Evolutionary conservation across 805 yeast genomes (phyloP), one percentile per base, ranked within the genome.

Genomic region (Yarrowia yakushimensis): DNA sequence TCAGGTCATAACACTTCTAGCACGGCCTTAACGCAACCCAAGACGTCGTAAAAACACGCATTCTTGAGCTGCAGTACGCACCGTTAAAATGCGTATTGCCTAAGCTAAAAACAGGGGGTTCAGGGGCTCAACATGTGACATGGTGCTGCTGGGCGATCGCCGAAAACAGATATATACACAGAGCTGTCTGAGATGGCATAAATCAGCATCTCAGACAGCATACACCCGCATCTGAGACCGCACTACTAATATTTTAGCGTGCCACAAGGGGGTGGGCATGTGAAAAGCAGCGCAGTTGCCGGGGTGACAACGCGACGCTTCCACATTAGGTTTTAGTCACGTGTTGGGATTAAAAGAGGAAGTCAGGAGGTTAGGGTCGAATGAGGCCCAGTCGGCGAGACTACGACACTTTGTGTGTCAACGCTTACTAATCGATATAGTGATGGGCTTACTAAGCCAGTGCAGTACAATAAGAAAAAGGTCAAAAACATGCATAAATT

Each of bases 401-500:
- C n/a, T n/a, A n/a, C n/a, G n/a, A n/a, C n/a, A n/a, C n/a, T n/a
- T n/a, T n/a, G n/a, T n/a, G n/a, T 17, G n/a, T 37, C 23, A 17
- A 18, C 1, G 11, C 27, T 39, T 39, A 39, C n/a, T 39, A 22
- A 39, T 20, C 43, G 17, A 8, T 13, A 13, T 7, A 4, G 17
- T 12, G 27, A 13, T 12, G 5, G 2, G 25, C 27, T 37, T 15
- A 42, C 20, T 42, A 42, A 42, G 48, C 17, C 4, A 11, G n/a
- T 20, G 23, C 27, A 20, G 8, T 4, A 5, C n/a, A 13, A 13
- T 10, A 22, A 13, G 15, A 1, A 2, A 15, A 42, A 45, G 12
- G 36, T 45, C 59, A 52, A 52, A n/a, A 36, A 39, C 48, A 55
- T 55, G 61, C 61, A 55, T 55, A 39, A 52, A 52, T 52, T 52